These are phyloP conservation scores for Pachysandra terminalis DNA, from an alignment of 164 flowering plant species.

Conservation along the genomic window DNA sequence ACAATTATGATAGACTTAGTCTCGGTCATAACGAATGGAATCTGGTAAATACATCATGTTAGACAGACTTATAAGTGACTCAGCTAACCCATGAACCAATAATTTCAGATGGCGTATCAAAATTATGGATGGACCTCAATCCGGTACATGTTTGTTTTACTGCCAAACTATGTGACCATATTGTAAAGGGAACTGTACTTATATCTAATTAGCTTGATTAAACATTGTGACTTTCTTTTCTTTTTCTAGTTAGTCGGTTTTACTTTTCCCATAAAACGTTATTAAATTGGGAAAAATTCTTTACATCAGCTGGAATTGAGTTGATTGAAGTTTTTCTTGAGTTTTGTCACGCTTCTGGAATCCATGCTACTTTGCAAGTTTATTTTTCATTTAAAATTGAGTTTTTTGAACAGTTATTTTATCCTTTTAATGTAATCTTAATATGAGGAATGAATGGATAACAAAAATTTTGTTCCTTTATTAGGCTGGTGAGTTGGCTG, in stretches of 20 bases:
- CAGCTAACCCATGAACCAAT: too few species aligned
- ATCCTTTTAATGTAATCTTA: not conserved
- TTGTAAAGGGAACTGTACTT: not conserved
- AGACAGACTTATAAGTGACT: too few species aligned
- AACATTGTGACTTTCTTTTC: not conserved
- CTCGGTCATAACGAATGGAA: too few species aligned
- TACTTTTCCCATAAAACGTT: not conserved
- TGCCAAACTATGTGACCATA: not conserved
- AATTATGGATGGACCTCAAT: too few species aligned
- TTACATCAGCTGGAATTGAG: not conserved
- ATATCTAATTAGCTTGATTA: not conserved
- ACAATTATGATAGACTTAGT: too few species aligned
- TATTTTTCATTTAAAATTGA: too few species aligned
- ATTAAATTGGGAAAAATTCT: too few species aligned
- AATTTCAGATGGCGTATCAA: too few species aligned
- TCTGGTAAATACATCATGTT: too few species aligned
- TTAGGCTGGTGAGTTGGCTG: slow-evolving; percentile 94
- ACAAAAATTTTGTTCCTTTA: slow-evolving; percentile 1
- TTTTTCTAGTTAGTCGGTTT: not conserved
- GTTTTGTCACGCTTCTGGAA: not conserved
- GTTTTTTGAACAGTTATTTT: not conserved
- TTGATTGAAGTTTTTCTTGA: not conserved
- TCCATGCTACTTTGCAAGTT: not conserved
- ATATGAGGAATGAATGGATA: not conserved
- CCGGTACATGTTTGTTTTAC: too few species aligned